Evolutionary conservation across 257 asterid species (phyloP).

Genomic region (Avicennia marina): DNA sequence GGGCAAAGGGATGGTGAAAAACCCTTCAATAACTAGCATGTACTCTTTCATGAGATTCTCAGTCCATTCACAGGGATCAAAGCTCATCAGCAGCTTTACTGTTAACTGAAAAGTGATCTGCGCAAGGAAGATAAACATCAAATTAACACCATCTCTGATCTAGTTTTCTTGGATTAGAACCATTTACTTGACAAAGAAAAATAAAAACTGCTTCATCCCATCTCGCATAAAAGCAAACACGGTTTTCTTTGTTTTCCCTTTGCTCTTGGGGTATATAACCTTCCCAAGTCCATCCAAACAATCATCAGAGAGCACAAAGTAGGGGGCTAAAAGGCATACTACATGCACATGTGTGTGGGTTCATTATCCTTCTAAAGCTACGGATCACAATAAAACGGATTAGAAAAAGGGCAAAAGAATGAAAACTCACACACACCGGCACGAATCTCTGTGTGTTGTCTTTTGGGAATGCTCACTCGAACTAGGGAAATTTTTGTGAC

Average conservation of each 20-base stretch:
- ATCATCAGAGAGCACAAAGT: slow-evolving; percentile 34
- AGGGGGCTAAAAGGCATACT: slow-evolving; percentile 45
- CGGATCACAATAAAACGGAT: too few species aligned
- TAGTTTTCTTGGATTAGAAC: too few species aligned
- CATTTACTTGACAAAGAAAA: slow-evolving; percentile 11
- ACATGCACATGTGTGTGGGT: slow-evolving; percentile 74
- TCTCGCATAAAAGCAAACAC: too few species aligned
- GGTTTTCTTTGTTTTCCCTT: neutral
- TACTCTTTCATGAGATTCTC: slow-evolving; percentile 95
- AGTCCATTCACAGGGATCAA: slow-evolving; percentile 99
- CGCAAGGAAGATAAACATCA: too few species aligned
- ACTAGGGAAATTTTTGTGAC: slow-evolving; percentile 16
- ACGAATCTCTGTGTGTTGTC: slow-evolving; percentile 7
- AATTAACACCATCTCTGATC: too few species aligned
- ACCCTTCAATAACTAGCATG: slow-evolving; percentile 97
- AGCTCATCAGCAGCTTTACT: slow-evolving; percentile 95
- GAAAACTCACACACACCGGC: slow-evolving; percentile 7
- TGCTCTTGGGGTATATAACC: slow-evolving; percentile 22
- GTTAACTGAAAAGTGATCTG: slow-evolving; percentile 92
- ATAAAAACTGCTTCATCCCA: too few species aligned
- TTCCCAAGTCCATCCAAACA: slow-evolving; percentile 28
- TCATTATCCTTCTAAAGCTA: slow-evolving; percentile 37
- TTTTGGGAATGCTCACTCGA: slow-evolving; percentile 7
- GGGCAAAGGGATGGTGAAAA: slow-evolving; percentile 79
- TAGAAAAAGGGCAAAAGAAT: neutral